Evolutionary conservation across 208 protist species (phyloP), one percentile per base, ranked within the genome.

Genomic region (Wallacemonas sp.): DNA sequence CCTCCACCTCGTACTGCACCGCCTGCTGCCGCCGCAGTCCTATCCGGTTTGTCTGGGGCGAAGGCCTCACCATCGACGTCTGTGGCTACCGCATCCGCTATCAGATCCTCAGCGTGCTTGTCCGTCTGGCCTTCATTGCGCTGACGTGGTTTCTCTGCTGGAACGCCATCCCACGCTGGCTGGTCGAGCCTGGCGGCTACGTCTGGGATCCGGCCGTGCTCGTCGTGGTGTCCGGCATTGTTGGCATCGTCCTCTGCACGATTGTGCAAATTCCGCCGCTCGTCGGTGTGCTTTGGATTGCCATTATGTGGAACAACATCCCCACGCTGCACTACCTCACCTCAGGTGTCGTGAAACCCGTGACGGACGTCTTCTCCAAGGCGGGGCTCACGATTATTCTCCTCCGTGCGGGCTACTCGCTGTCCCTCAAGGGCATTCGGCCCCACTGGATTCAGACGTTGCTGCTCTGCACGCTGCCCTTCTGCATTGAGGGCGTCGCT

Each of bases 251-350:
- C 2, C 25, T 92, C 7, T 94, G 81, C 70, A 84, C 85, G 11
- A 46, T 94, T n/a, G 28, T 92, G 18, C 85, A 91, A 62, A 77
- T 94, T 25, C 88, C 88, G n/a, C 78, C 85, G 52, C 74, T 94
- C 23, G 81, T 92, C 0, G 84, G 88, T 32, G 85, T 94, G 29
- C 57, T 94, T 38, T 91, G 85, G 86, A 77, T 92, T 48, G 85
- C 76, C 26, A 87, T 91, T 54, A 78, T 87, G 75, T 94, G 88
- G 86, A 87, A 86, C 63, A 94, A 92, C 70, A 84, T 94, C 49
- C 88, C 88, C 0, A 29, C 31, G 23, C 65, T 87, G 18, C 65
- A 84, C 32, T 91, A 85, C 61, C 41, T 94, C 31, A 94, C 88
- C 32, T 45, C 61, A 18, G 82, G 83, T 52, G 80, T 94, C 50